A percentile compares a stretch with the other conserved stretches of the same genome.
phyloP scores from a whole-genome alignment of 768 basidiomycete species.

The Ramaria sp. region DNA sequence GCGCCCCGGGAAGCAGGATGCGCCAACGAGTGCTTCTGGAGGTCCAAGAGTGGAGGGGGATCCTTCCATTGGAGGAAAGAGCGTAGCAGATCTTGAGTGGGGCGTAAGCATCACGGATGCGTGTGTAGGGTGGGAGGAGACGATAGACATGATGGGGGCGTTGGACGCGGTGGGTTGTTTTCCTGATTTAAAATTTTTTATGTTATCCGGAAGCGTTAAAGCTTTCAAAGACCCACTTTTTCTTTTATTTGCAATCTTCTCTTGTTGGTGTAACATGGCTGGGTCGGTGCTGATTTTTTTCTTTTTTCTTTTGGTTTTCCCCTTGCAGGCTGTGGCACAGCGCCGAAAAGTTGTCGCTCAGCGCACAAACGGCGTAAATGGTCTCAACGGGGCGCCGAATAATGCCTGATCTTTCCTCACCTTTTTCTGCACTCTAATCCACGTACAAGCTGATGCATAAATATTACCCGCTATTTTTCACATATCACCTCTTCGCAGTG shows the following conservation, averaged over 20 bases:
- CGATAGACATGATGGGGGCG: slow-evolving; percentile 60
- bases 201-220: too few relatives aligned
- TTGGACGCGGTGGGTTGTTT: slow-evolving; percentile 39
- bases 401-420: background rate
- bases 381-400: background rate
- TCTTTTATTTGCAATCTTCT: background rate
- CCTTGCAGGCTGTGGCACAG: background rate
- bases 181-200: too few relatives aligned
- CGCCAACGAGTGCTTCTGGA: slow-evolving; percentile 39
- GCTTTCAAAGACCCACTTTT: too few relatives aligned
- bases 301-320: too few relatives aligned
- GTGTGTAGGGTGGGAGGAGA: slow-evolving; percentile 79
- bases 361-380: background rate
- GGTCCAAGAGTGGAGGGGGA: slow-evolving; percentile 34
- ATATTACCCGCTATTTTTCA: too few relatives aligned
- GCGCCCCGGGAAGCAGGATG: slow-evolving; percentile 83
- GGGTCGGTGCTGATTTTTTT: background rate
- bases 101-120: slow-evolving; percentile 90
- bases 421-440: background rate
- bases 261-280: background rate
- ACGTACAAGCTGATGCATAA: too few relatives aligned
- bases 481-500: too few relatives aligned
- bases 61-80: slow-evolving; percentile 15
- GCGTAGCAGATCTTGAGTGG: slow-evolving; percentile 38
- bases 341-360: background rate